A percentile compares a stretch with the other conserved stretches of the same genome.
Evolutionary conservation across 352 stramenopile genomes (phyloP).

Genomic region (Phytophthora quininea): DNA sequence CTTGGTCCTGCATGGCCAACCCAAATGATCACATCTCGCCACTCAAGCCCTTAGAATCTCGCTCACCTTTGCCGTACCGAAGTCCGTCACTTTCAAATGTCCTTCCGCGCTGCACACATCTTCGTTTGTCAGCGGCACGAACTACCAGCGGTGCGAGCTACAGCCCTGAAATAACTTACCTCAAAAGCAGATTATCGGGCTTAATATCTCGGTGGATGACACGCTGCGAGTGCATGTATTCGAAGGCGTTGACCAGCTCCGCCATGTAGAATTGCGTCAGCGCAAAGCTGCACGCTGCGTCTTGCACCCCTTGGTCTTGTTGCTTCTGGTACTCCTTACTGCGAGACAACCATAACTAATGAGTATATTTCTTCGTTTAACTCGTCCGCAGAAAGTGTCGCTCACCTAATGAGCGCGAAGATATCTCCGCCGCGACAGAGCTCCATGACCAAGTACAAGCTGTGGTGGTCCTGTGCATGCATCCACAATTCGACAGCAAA

Average conservation of each 20-base stretch:
- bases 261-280: conserved; percentile 93
- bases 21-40: conserved; percentile 6
- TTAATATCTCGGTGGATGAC: conserved; percentile 98
- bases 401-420: conserved; percentile 78
- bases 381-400: too few species aligned
- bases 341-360: conserved; percentile 3
- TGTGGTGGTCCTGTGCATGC: conserved; percentile 71
- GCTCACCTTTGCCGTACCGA: conserved; percentile 84
- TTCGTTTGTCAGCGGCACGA: not conserved
- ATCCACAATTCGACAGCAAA: conserved; percentile 19
- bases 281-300: conserved; percentile 70
- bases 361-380: not conserved
- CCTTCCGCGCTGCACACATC: conserved; percentile 52
- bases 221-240: conserved; percentile 95
- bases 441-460: conserved; percentile 91
- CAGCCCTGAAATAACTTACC: conserved; percentile 28
- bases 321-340: conserved; percentile 66
- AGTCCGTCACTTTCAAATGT: conserved; percentile 92
- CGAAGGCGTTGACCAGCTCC: conserved; percentile 92
- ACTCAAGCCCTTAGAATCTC: not conserved
- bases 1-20: conserved; percentile 61
- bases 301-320: conserved; percentile 49
- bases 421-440: conserved; percentile 84
- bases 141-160: not conserved
- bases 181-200: conserved; percentile 90